Evolutionary conservation across 2,329 filamentous ascomycete genomes (phyloP).

Genomic region (Scedosporium boydii): DNA sequence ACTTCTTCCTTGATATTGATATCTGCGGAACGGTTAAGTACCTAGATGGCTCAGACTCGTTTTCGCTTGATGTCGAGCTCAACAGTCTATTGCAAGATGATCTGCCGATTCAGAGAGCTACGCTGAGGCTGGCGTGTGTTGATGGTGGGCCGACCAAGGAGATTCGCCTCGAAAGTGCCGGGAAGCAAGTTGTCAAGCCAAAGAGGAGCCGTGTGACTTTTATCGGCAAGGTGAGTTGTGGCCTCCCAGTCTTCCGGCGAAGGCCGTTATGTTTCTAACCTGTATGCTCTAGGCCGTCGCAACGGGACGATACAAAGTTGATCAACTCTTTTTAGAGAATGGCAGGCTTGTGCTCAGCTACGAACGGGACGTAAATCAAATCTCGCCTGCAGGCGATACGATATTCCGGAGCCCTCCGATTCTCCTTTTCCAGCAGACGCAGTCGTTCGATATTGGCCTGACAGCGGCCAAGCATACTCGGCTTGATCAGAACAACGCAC

Average conservation of each 20-base stretch:
- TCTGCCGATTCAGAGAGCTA: conserved; percentile 55
- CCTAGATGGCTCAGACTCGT: conserved; percentile 62
- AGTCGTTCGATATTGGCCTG: conserved; percentile 60
- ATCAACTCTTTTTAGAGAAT: conserved; percentile 56
- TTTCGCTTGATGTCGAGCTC: conserved; percentile 58
- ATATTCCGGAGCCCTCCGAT: conserved; percentile 54
- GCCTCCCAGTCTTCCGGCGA: neutral
- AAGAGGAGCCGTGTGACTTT: conserved; percentile 35
- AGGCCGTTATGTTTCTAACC: conserved; percentile 16
- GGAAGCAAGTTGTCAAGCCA: conserved; percentile 29
- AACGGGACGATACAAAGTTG: conserved; percentile 66
- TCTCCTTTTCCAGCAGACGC: conserved; percentile 61
- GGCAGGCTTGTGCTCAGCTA: conserved; percentile 57
- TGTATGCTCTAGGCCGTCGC: conserved; percentile 44
- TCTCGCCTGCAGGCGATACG: conserved; percentile 32
- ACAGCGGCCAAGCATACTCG: conserved; percentile 61
- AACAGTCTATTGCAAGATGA: conserved; percentile 64
- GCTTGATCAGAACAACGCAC: conserved; percentile 66
- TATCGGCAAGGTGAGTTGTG: conserved; percentile 19
- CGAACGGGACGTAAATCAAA: conserved; percentile 47
- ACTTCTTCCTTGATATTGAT: conserved; percentile 63
- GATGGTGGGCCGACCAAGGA: conserved; percentile 52
- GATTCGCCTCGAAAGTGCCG: conserved; percentile 48
- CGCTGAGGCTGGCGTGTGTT: conserved; percentile 51
- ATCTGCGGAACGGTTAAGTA: conserved; percentile 63